Evolutionary conservation across 441 rosid species (phyloP), one percentile per base, ranked within the genome.

Genomic region (Gossypium davidsonii): DNA sequence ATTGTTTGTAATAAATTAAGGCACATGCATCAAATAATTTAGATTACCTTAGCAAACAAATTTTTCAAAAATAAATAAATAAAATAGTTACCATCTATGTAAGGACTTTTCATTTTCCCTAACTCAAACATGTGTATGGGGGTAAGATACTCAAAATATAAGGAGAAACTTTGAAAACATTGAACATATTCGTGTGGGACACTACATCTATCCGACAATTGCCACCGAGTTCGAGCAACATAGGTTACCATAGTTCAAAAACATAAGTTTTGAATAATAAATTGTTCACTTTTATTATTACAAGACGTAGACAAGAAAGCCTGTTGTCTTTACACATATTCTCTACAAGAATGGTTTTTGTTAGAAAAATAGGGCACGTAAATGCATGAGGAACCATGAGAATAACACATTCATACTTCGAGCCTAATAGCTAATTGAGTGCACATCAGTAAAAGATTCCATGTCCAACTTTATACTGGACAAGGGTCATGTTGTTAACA

Each of bases 371-470:
- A 17, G 6, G 48, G 67, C 21, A 62, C 17, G 25, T 23, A 7
- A 67, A 15, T 21, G 39, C 42, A 39, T 39, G 44, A 67, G 57
- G 57, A 67, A 44, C 4, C 55, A 25, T 44, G 37, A 44, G 56
- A 44, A 42, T 46, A 66, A 46, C 20, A 66, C 20, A 21, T 66
- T 46, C 44, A 39, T 39, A 39, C 44, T 66, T 46, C 14, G 3
- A 23, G 39, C 20, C 56, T 46, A 66, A 20, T 12, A 18, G 70
- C 70, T 66, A 66, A 44, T 46, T 20, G 70, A 46, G 51, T 66
- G 18, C 9, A 14, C 3, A 65, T 21, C 12, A 49, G 55, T 20
- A 23, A 6, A 20, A 66, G 7, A 14, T 46, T 66, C 26, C 70
- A 23, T 66, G 52, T 18, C 64, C 44, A 60, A 39, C 44, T 39